A percentile compares a stretch with the other conserved stretches of the same genome.
These are phyloP conservation scores for Tillandsia fasciculata DNA, from an alignment of 176 grass and related monocot genomes.

Conservation along the genomic window DNA sequence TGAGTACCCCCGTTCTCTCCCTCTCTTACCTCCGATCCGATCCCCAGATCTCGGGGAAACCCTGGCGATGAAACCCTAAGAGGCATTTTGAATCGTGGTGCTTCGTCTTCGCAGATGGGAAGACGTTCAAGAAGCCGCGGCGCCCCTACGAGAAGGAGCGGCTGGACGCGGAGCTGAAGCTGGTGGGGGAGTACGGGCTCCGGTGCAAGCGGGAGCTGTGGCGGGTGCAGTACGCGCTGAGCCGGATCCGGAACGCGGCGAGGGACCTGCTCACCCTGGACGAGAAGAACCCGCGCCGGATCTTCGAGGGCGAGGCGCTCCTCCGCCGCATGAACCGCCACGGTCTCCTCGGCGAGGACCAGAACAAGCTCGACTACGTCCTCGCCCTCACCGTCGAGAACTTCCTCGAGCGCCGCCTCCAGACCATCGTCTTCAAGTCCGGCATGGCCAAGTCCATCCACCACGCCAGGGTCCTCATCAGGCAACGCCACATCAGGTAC, in stretches of 20 bases:
- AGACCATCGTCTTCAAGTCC: constrained; percentile 64
- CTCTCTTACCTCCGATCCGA: not conserved
- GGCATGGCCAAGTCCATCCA: constrained; percentile 63
- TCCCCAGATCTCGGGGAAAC: too few species aligned
- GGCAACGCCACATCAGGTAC: constrained; percentile 57
- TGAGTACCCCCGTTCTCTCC: constrained; percentile 17
- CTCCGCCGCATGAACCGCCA: constrained; percentile 50
- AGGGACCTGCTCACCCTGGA: constrained; percentile 55
- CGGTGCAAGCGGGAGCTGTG: constrained; percentile 58
- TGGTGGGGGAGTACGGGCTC: constrained; percentile 48
- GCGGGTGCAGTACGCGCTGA: constrained; percentile 54
- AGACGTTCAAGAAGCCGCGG: constrained; percentile 65
- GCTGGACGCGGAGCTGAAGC: constrained; percentile 52
- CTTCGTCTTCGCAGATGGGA: constrained; percentile 30
- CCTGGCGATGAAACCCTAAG: too few species aligned
- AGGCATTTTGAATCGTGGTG: too few species aligned
- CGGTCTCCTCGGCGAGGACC: constrained; percentile 46
- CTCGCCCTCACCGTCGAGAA: constrained; percentile 62
- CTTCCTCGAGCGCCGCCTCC: constrained; percentile 51
- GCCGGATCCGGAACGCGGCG: constrained; percentile 52
- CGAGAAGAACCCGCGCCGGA: constrained; percentile 52
- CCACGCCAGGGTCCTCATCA: constrained; percentile 59
- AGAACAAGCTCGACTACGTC: constrained; percentile 73
- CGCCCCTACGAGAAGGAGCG: constrained; percentile 65
- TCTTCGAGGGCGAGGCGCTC: constrained; percentile 59